Evolutionary conservation across 2,329 filamentous ascomycete species (phyloP), one percentile per base, ranked within the genome.

Genomic region (Xylaria sp.): DNA sequence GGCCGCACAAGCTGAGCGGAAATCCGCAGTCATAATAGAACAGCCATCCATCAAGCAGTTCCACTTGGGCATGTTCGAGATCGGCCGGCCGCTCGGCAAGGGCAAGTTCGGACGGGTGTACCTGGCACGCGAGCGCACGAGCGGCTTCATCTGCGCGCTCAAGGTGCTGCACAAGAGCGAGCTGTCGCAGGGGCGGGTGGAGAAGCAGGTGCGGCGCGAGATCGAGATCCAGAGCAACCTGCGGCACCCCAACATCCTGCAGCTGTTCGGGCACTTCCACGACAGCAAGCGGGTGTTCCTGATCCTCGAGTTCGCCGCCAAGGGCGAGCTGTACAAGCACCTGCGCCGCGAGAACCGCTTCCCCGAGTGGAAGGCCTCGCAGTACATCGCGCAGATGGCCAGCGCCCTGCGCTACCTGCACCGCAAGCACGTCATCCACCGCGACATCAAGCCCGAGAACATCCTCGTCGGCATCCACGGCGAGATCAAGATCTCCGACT

Each of bases 401-500:
- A 91, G 91, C 50, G 94, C 94, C 0, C 83, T 97, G 73, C 90
- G 90, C 73, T 98, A 97, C 77, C 86, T 97, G 51, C 94, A 97
- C 83, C 93, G 93, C 79, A 98, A 98, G 83, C 94, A 97, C 79
- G 92, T 98, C 73, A 98, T 98, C 83, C 95, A 98, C 81, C 88
- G 94, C 66, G 94, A 98, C 75, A 98, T 98, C 82, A 98, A 98
- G 84, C 94, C 94, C 2, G 94, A 98, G 81, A 98, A 98, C 76
- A 98, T 98, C 71, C 86, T 98, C 25, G 91, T 98, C 33, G 95
- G 95, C 15, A 94, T 98, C 67, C 95, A 98, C 77, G 96, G 94
- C 72, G 96, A 99, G 84, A 94, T 99, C 82, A 99, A 99, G 81
- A 94, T 99, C 76, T 96, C 93, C 4, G 96, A 99, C 80, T 99